phyloP scores from a whole-genome alignment of 208 protist genomes.

The Angomonas deanei region DNA sequence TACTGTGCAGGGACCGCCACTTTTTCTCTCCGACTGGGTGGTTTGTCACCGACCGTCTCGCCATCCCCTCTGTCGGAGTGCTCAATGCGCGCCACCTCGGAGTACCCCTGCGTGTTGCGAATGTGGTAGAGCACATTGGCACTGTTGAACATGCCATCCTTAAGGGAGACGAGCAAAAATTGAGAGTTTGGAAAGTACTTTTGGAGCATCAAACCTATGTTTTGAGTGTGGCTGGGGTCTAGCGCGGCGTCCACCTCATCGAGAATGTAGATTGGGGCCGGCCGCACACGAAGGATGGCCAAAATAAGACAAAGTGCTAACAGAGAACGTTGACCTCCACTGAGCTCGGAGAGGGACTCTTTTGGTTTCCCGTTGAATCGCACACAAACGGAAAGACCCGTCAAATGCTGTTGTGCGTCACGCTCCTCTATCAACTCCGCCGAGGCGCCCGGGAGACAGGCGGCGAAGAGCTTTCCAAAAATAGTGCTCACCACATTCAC shows the following conservation, averaged over 20 bases:
- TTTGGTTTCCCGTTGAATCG: constrained; percentile 98
- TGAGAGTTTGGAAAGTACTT: constrained; percentile 97
- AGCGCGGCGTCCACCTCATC: constrained; percentile 99
- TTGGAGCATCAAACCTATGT: constrained; percentile 97
- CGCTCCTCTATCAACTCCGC: constrained; percentile 88
- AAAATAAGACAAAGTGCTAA: constrained; percentile 99
- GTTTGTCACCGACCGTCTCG: constrained; percentile 3
- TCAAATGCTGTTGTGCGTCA: constrained; percentile 65
- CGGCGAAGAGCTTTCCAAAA: constrained; percentile 98
- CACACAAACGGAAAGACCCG: constrained; percentile 94
- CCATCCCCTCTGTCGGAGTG: constrained; percentile 13
- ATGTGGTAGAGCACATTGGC: constrained; percentile 99
- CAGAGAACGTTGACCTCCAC: constrained; percentile 99
- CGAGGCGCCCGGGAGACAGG: constrained; percentile 94
- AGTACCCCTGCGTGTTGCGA: constrained; percentile 90
- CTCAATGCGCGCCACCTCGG: constrained; percentile 69
- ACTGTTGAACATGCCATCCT: constrained; percentile 99
- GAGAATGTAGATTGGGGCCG: constrained; percentile 99
- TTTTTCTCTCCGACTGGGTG: not conserved
- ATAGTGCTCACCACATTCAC: constrained; percentile 94
- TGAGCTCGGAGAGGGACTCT: constrained; percentile 97
- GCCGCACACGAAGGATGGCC: constrained; percentile 97
- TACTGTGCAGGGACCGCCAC: not conserved
- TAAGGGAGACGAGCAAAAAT: constrained; percentile 99
- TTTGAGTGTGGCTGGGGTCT: constrained; percentile 99